phyloP scores from a whole-genome alignment of 2,329 filamentous ascomycete species.

The Bipolaris bicolor region DNA sequence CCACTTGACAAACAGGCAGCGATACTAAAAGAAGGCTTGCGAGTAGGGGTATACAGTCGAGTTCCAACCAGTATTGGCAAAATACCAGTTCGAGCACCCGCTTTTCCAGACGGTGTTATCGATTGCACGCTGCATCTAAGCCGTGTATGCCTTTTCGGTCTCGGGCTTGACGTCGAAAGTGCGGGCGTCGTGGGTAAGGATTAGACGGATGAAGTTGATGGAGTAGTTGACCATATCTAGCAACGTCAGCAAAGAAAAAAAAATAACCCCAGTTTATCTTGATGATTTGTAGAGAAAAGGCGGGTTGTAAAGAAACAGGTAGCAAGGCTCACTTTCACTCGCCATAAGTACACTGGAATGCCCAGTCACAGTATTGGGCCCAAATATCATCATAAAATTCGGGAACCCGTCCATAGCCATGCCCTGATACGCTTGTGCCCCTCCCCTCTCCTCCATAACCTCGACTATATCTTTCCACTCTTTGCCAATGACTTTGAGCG shows the following conservation, averaged over 20 bases:
- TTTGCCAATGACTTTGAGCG: slow-evolving; percentile 60
- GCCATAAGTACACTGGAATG: slow-evolving; percentile 67
- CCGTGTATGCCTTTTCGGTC: slow-evolving; percentile 67
- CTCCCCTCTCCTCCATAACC: slow-evolving; percentile 65
- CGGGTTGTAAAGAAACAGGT: neutral
- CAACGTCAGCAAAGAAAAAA: too few relatives aligned
- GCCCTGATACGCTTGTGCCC: slow-evolving; percentile 66
- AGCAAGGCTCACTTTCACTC: slow-evolving; percentile 54
- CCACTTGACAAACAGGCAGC: slow-evolving; percentile 61
- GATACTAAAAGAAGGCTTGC: slow-evolving; percentile 58
- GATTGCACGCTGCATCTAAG: slow-evolving; percentile 50
- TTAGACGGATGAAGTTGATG: slow-evolving; percentile 63
- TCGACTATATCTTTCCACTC: slow-evolving; percentile 58
- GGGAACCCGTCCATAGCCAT: slow-evolving; percentile 62
- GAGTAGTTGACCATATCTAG: slow-evolving; percentile 64
- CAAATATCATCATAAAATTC: slow-evolving; percentile 69
- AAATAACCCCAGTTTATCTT: neutral
- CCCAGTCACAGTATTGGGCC: slow-evolving; percentile 68
- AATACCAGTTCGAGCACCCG: slow-evolving; percentile 68
- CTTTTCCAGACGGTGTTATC: slow-evolving; percentile 61
- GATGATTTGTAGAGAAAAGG: neutral
- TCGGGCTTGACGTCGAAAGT: slow-evolving; percentile 86
- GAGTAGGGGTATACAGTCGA: slow-evolving; percentile 68
- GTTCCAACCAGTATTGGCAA: slow-evolving; percentile 77
- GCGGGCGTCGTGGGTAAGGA: slow-evolving; percentile 89